Conservation (phyloP, 2,329 filamentous ascomycete genomes). For the Thermomyces lanuginosus region DNA sequence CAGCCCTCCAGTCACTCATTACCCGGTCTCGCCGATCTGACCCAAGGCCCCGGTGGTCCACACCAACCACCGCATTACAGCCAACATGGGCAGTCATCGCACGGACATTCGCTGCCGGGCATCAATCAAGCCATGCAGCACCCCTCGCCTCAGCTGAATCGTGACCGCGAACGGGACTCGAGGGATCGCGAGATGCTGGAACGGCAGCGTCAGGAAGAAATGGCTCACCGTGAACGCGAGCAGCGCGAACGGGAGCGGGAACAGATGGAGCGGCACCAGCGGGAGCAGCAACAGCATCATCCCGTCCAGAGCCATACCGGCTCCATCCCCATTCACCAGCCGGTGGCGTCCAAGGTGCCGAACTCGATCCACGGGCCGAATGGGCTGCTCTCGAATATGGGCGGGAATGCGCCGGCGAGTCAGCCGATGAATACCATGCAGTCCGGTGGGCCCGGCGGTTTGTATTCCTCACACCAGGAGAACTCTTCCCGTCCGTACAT, state of each 20-base stretch:
- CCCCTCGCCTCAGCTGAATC: slow-evolving; percentile 26
- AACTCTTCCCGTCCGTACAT: slow-evolving; percentile 39
- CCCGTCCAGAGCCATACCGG: slow-evolving; percentile 76
- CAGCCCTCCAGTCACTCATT: slow-evolving; percentile 30
- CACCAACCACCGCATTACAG: slow-evolving; percentile 28
- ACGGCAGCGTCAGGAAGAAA: slow-evolving; percentile 39
- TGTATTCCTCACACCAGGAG: slow-evolving; percentile 48
- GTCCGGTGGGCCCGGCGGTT: slow-evolving; percentile 43
- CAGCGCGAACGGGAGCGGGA: slow-evolving; percentile 35
- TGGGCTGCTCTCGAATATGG: slow-evolving; percentile 63
- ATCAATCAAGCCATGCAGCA: slow-evolving; percentile 29
- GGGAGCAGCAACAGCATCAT: slow-evolving; percentile 45
- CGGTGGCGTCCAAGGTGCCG: slow-evolving; percentile 65
- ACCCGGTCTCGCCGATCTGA: slow-evolving; percentile 31
- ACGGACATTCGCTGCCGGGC: slow-evolving; percentile 25
- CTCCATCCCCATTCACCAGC: slow-evolving; percentile 84
- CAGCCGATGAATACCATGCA: slow-evolving; percentile 39
- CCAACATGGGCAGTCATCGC: slow-evolving; percentile 24
- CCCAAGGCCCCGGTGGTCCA: slow-evolving; percentile 26
- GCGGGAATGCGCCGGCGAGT: slow-evolving; percentile 40
- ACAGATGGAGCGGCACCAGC: slow-evolving; percentile 39
- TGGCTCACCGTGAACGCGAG: slow-evolving; percentile 41
- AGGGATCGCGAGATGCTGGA: slow-evolving; percentile 37
- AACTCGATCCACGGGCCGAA: slow-evolving; percentile 84
- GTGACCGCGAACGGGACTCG: slow-evolving; percentile 35